phyloP scores from a whole-genome alignment of 1,284 basidiomycete species.

The Stereum hirsutum region DNA sequence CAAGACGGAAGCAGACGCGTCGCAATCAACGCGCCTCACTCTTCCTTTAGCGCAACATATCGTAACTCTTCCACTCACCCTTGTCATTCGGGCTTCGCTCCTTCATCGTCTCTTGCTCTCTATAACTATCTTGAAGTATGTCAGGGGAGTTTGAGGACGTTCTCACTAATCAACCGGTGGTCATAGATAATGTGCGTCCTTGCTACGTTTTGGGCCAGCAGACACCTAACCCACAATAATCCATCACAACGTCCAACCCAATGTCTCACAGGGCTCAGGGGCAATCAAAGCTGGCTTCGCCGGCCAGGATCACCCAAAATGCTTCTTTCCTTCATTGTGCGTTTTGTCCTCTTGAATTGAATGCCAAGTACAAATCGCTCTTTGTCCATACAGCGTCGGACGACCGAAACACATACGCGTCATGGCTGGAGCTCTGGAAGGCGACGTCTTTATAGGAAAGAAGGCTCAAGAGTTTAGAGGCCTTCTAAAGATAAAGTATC shows the following conservation, averaged over 20 bases:
- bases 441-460: conserved; percentile 88
- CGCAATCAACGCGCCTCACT: not conserved
- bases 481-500: conserved; percentile 93
- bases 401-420: conserved; percentile 93
- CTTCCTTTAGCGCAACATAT: not conserved
- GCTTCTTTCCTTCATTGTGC: conserved; percentile 97
- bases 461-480: conserved; percentile 92
- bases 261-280: conserved; percentile 74
- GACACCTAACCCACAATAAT: too few relatives aligned
- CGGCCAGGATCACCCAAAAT: conserved; percentile 95
- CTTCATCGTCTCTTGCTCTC: not conserved
- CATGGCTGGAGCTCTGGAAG: conserved; percentile 93
- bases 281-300: conserved; percentile 98
- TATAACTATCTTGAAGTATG: conserved; percentile 31
- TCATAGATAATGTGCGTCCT: conserved; percentile 86
- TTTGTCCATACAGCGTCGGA: conserved; percentile 61
- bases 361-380: conserved; percentile 12
- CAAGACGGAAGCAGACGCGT: not conserved
- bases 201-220: not conserved
- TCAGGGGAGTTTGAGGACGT: conserved; percentile 83
- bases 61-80: not conserved
- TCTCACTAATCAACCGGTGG: conserved; percentile 87
- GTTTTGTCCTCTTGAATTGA: conserved; percentile 38
- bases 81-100: not conserved
- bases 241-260: not conserved